These are phyloP conservation scores for Ophiosphaerella herpotricha DNA, from an alignment of 2,329 filamentous ascomycete species.

Conservation along the genomic window DNA sequence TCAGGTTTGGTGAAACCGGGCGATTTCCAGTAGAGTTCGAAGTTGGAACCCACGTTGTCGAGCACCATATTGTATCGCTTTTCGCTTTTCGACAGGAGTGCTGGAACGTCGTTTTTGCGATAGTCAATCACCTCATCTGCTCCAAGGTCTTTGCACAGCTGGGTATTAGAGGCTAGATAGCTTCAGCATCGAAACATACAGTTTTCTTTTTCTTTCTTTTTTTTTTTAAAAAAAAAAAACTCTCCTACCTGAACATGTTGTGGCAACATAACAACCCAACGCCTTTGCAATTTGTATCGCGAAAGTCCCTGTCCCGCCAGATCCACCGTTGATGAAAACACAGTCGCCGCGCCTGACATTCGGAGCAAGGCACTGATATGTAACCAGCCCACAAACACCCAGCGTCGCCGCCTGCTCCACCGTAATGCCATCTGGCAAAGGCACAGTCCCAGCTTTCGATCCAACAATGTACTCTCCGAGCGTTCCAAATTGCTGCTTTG, in stretches of 20 bases:
- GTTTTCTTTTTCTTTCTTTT: too few relatives aligned
- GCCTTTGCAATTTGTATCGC: constrained; percentile 66
- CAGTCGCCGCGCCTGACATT: constrained; percentile 46
- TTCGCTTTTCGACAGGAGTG: constrained; percentile 51
- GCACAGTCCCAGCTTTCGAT: constrained; percentile 19
- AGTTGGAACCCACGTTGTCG: constrained; percentile 58
- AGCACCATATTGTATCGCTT: constrained; percentile 58
- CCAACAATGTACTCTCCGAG: constrained; percentile 28
- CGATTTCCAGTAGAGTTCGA: constrained; percentile 24
- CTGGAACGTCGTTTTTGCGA: constrained; percentile 52
- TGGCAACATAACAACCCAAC: constrained; percentile 61
- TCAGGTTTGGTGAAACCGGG: constrained; percentile 16
- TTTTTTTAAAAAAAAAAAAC: too few relatives aligned
- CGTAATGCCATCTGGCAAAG: constrained; percentile 15
- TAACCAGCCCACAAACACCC: constrained; percentile 26
- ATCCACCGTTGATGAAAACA: constrained; percentile 67
- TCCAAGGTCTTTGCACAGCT: constrained; percentile 61
- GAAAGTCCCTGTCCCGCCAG: constrained; percentile 64
- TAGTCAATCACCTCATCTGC: constrained; percentile 68
- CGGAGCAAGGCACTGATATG: constrained; percentile 22
- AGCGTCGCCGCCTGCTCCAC: constrained; percentile 22
- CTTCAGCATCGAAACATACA: constrained; percentile 9
- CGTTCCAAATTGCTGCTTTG: constrained; percentile 25
- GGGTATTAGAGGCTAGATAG: constrained; percentile 51
- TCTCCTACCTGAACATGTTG: constrained; percentile 56